These are phyloP conservation scores for Solioccasus polychromus DNA, from an alignment of 768 basidiomycete species.

Conservation along the genomic window DNA sequence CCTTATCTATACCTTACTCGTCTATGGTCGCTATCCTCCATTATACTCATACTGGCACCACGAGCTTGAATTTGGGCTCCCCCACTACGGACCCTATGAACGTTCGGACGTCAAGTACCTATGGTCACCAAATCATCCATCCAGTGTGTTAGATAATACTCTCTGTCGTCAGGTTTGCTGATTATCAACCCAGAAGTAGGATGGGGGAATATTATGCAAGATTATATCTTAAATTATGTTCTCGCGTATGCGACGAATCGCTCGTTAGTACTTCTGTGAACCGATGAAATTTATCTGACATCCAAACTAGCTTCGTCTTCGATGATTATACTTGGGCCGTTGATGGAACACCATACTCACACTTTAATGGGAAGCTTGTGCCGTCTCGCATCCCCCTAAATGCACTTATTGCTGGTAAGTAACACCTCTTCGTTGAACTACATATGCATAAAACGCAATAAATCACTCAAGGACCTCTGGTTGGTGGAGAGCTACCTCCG, in stretches of 20 bases:
- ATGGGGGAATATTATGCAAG: slow-evolving; percentile 40
- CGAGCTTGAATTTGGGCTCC: slow-evolving; percentile 35
- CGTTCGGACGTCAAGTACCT: slow-evolving; percentile 38
- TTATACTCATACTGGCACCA: slow-evolving; percentile 38
- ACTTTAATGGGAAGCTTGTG: slow-evolving; percentile 32
- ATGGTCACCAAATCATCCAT: slow-evolving; percentile 47
- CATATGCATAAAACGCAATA: background rate
- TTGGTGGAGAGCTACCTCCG: slow-evolving; percentile 34
- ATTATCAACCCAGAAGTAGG: slow-evolving; percentile 28
- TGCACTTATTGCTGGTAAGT: slow-evolving; percentile 34
- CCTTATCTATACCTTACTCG: slow-evolving; percentile 12
- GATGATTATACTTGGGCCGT: slow-evolving; percentile 41
- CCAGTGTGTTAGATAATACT: background rate
- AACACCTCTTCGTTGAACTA: background rate
- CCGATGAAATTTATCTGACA: too few relatives aligned
- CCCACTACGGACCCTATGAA: slow-evolving; percentile 38
- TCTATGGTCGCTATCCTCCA: slow-evolving; percentile 33
- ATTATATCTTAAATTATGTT: slow-evolving; percentile 33
- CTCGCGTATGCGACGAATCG: slow-evolving; percentile 33
- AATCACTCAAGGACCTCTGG: slow-evolving; percentile 33
- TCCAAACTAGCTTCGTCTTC: slow-evolving; percentile 36
- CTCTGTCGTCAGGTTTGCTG: background rate
- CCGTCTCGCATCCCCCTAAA: slow-evolving; percentile 38
- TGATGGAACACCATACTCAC: slow-evolving; percentile 33
- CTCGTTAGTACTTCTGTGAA: slow-evolving; percentile 28